Evolutionary conservation across 2,329 filamentous ascomycete genomes (phyloP), one percentile per base, ranked within the genome.

Genomic region (Dactylellina sp.): DNA sequence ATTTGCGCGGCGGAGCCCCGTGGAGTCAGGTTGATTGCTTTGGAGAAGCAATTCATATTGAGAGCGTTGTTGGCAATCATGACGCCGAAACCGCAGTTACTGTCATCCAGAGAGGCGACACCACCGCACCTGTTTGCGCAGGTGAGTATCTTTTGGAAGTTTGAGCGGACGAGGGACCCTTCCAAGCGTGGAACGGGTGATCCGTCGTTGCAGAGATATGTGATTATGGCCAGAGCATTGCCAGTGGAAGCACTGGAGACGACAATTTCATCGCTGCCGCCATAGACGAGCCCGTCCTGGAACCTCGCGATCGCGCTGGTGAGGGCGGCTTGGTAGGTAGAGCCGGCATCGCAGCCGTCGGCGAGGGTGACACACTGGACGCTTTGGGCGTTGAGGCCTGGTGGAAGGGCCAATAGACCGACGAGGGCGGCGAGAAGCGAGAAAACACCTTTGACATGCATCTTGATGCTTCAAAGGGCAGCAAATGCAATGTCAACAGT

Each of bases 191-290:
- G 61, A 2, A 50, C 50, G 1, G 61, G 6, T 7, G 14, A n/a
- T 20, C 42, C 24, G 16, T 57, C 61, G 12, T 47, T 65, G 12
- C 40, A 37, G 12, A 42, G 14, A 16, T 59, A 55, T 28, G 40
- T 37, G 20, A 37, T 46, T 20, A 46, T 46, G 9, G 28, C 28
- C 9, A 28, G 53, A 18, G 16, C 9, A 32, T 37, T 46, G n/a
- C 62, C 53, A 24, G 14, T 59, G 2, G 35, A 16, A 12, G 44
- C 40, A 16, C 52, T 47, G 46, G 62, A 66, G 7, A 66, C 7
- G n/a, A 66, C 52, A n/a, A 68, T 53, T 5, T 50, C 49, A 12
- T 68, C 63, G 11, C 61, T 18, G 3, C 63, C 63, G 63, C 63
- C 63, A 25, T 68, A 68, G 14, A 68, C 9, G 7, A 60, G 11